Base-by-base conservation (phyloP, 202 grass and related monocot species). In the Panicum hallii region DNA sequence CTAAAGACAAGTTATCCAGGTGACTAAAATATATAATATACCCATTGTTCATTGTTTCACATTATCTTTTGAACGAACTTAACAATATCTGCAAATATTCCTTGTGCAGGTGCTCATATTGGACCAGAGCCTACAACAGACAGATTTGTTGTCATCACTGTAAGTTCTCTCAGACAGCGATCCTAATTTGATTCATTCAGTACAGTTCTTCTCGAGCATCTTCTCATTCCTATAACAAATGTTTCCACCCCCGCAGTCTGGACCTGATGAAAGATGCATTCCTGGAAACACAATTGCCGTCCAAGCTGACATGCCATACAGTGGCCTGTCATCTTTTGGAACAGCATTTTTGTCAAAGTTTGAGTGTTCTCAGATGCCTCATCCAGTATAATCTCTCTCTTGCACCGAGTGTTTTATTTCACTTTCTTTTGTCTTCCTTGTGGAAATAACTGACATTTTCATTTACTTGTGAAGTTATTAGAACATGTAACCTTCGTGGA, bases 401-500 rank as follows among this genome's bases (percentile, higher is more conserved):
- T 40, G 8, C 53, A 36, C 6, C 9, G 20, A 45, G 0, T 20
- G 42, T 47, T 12, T 70, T 32, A 32, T 32, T 32, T 30, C 20
- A n/a, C 11, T 1, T 28, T 55, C 5, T 5, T 45, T 17, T 13
- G 17, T n/a, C 40, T 40, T 44, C 10, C 13, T 26, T 42, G 2
- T 9, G 5, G 54, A 3, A 53, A 2, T 19, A 23, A 52, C 7
- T 87, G 34, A 87, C 12, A 36, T 0, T 44, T 52, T 9, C 0
- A 60, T 68, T 87, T 6, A 26, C 53, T 64, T 83, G 82, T 89
- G 79, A 92, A 98, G 96, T 79, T 98, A 79, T 62, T 98, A 42
- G 93, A 98, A 32, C 91, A 98, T 61, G 90, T 98, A 60, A 94
- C 96, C 23, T 98, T 98, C 87, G 96, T 98, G 5, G 96, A 98